Conservation (phyloP, 2,329 filamentous ascomycete genomes). For the Dactylellina parvicollis region DNA sequence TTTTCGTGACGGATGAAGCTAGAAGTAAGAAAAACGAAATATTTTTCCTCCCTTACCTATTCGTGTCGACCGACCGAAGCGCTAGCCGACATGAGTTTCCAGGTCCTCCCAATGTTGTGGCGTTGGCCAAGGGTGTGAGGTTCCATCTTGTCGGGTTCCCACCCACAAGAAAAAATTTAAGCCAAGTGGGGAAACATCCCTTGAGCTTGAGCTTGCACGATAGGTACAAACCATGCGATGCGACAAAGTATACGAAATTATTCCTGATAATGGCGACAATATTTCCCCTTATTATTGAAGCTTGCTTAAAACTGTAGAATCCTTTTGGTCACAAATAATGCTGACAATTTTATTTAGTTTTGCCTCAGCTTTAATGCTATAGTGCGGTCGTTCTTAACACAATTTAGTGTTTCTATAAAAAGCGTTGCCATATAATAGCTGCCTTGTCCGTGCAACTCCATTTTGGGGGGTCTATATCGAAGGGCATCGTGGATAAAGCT, state of each 20-base stretch:
- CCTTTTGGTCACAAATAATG: background rate
- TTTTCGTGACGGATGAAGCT: conserved; percentile 39
- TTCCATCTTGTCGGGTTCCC: conserved; percentile 28
- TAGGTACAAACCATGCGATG: background rate
- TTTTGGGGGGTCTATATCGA: background rate
- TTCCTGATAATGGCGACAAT: conserved; percentile 25
- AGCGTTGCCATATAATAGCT: background rate
- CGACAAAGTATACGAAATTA: background rate
- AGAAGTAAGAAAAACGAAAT: conserved; percentile 15
- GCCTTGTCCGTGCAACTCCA: background rate
- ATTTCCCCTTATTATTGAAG: conserved; percentile 20
- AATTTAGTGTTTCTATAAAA: conserved; percentile 38
- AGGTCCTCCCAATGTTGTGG: conserved; percentile 13
- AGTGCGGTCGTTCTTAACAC: conserved; percentile 4
- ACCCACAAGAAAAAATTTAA: conserved; percentile 3
- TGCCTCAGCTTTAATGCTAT: conserved; percentile 4
- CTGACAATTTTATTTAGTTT: background rate
- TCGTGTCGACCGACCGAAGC: conserved; percentile 49
- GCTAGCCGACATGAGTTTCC: conserved; percentile 41
- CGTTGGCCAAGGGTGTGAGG: conserved; percentile 16
- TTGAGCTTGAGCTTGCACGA: background rate
- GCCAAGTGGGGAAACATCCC: background rate
- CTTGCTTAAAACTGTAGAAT: background rate
- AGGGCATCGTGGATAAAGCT: background rate
- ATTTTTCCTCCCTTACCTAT: background rate